A percentile compares a stretch with the other conserved stretches of the same genome.
Conservation (phyloP, 2,329 filamentous ascomycete species). For the Zymoseptoria crescenta region DNA sequence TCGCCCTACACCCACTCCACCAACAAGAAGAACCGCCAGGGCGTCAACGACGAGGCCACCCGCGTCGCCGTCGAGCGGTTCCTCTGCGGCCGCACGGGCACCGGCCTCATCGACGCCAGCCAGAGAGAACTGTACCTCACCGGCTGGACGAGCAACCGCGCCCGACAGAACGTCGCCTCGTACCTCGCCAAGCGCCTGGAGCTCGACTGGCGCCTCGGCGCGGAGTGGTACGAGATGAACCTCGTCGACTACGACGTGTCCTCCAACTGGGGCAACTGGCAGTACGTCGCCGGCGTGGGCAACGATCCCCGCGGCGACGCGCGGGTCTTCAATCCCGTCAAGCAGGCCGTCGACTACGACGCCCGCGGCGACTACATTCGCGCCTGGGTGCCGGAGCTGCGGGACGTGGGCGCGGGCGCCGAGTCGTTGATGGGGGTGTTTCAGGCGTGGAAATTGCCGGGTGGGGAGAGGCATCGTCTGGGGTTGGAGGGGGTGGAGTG, state of each 20-base stretch:
- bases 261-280: constrained; percentile 70
- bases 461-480: constrained; percentile 49
- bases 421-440: constrained; percentile 53
- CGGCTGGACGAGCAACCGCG: constrained; percentile 70
- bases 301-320: constrained; percentile 67
- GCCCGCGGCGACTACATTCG: constrained; percentile 60
- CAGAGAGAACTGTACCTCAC: constrained; percentile 67
- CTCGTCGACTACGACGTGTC: constrained; percentile 69
- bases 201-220: constrained; percentile 73
- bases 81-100: constrained; percentile 61
- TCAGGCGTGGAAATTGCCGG: constrained; percentile 59
- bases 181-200: constrained; percentile 65
- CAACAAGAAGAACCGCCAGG: constrained; percentile 35
- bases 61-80: constrained; percentile 46
- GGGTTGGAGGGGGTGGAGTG: constrained; percentile 53
- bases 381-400: constrained; percentile 65
- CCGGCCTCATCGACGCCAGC: constrained; percentile 69
- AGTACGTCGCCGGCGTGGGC: constrained; percentile 71
- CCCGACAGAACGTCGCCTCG: constrained; percentile 67
- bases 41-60: constrained; percentile 37
- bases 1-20: constrained; percentile 25
- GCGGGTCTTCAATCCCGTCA: constrained; percentile 74
- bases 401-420: constrained; percentile 16
- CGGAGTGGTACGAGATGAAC: constrained; percentile 73
- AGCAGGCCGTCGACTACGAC: constrained; percentile 73